Percentiles rank a stretch among this genome's conserved stretches.
Conservation (phyloP, 768 basidiomycete species). For the Xanthoconium stramineum region DNA sequence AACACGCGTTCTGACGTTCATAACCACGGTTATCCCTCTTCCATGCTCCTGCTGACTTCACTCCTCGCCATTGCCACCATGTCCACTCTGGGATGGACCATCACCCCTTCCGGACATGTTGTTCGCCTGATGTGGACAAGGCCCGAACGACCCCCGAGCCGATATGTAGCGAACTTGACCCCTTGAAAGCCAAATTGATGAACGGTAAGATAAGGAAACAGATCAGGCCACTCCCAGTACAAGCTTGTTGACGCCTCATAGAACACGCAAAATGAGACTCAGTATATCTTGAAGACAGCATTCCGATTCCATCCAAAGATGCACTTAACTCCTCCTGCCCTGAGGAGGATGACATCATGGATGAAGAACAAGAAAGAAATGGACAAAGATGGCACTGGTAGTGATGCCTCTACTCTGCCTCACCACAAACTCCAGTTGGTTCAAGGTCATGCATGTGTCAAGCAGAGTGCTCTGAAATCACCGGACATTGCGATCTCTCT, state of each 20-base stretch:
- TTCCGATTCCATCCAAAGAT: conserved; percentile 6
- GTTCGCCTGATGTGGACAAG: conserved; percentile 69
- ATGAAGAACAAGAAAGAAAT: not conserved
- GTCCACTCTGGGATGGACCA: conserved; percentile 60
- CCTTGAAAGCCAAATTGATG: conserved; percentile 5
- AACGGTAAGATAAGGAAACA: conserved; percentile 41
- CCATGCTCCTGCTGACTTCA: conserved; percentile 65
- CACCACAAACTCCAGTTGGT: not conserved
- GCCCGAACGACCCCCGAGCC: conserved; percentile 56
- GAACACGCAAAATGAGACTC: conserved; percentile 74
- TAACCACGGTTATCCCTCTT: conserved; percentile 42
- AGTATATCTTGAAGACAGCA: conserved; percentile 56
- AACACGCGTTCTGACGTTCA: conserved; percentile 38
- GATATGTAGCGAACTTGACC: conserved; percentile 1
- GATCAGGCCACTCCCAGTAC: conserved; percentile 46
- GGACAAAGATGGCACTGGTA: not conserved
- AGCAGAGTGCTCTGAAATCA: not conserved
- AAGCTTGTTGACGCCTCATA: conserved; percentile 63
- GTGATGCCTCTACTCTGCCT: not conserved
- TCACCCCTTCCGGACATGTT: conserved; percentile 63
- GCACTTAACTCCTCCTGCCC: not conserved
- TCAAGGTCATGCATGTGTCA: not conserved
- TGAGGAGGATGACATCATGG: not conserved
- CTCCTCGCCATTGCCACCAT: conserved; percentile 59
- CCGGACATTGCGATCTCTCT: not conserved